Evolutionary conservation across 768 basidiomycete species (phyloP), one percentile per base, ranked within the genome.

Genomic region (Leccinum sublutescens): DNA sequence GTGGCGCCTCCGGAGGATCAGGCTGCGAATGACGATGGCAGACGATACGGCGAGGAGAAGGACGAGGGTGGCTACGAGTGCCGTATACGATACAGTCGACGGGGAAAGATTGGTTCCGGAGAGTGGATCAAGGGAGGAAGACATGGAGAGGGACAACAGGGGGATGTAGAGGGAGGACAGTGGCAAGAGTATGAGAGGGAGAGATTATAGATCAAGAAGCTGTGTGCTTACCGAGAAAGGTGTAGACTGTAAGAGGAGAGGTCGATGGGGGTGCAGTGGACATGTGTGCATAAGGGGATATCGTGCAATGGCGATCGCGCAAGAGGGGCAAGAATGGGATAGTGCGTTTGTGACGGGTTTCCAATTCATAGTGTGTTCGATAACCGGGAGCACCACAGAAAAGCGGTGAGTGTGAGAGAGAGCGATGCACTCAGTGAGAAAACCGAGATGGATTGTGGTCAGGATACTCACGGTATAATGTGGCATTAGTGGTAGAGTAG

Each of bases 21-120:
- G 78, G 21, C 85, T 87, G 36, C 88, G 85, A 50, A 82, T 63
- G 60, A 89, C 81, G 67, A 89, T 87, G 12, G 85, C 85, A 2
- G 81, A 81, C 9, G 86, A 87, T n/a, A 89, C 82, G 43, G 78
- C 77, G 23, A 89, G 79, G 19, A 89, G 81, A 21, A 88, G 81
- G 59, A 88, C 80, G 53, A 89, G 81, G 2, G 88, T 88, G 3
- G 87, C 87, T 77, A 57, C 17, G 52, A 83, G 77, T 61, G 82
- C 81, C 5, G 80, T 80, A 64, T 67, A 76, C 0, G 71, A 73
- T n/a, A 55, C 29, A 17, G 65, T 52, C 43, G 56, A 9, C 2
- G 70, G 52, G 0, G 50, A 4, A 29, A 63, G 25, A 2, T 47
- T 3, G 1, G 60, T 45, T 2, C 60, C 63, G 27, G 59, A 33